Base-by-base conservation (phyloP, 176 grass and related monocot genomes). In the Chrysopogon serrulatus region DNA sequence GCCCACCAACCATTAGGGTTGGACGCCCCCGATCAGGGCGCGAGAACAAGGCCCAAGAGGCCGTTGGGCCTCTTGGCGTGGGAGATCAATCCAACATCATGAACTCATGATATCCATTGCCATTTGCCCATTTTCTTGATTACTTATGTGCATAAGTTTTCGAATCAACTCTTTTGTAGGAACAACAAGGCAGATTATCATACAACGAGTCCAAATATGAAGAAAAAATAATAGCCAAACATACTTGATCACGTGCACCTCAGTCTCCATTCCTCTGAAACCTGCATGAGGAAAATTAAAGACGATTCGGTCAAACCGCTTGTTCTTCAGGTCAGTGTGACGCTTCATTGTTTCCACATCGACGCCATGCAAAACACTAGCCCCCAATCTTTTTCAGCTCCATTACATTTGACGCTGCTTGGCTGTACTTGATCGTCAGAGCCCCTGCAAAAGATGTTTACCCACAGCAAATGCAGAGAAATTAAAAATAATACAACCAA, bases 261-360 rank as follows among this genome's bases (percentile, higher is more conserved):
- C 1, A 10, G 30, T 10, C 43, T 94, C 92, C 42, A 13, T 49
- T 73, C 87, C 87, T 65, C 27, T 92, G 47, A 95, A 95, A 18
- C 90, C 93, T 65, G 87, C 90, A 86, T 95, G 93, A 17, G 90
- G 93, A 81, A 95, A 95, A 66, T 95, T 92, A 49, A 86, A 92
- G 19, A 95, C 26, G 36, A 95, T 88, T 27, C 85, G 40, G 76
- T 95, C 87, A 14, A 95, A 92, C 16, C 60, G 73, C 12, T 82
- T 81, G 48, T 63, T 80, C 77, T 79, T 92, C 73, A 90, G 77
- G 32, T 67, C 69, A 18, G 62, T 65, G 73, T 92, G 90, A 60
- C 61, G 32, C 51, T 57, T 92, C 85, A 95, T 90, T 41, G 0
- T 81, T 69, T 42, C 60, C 1, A 77, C 87, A 51, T 95, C 27